These are phyloP conservation scores for Barnettozyma salicaria DNA, from an alignment of 805 yeast species.

Conservation along the genomic window DNA sequence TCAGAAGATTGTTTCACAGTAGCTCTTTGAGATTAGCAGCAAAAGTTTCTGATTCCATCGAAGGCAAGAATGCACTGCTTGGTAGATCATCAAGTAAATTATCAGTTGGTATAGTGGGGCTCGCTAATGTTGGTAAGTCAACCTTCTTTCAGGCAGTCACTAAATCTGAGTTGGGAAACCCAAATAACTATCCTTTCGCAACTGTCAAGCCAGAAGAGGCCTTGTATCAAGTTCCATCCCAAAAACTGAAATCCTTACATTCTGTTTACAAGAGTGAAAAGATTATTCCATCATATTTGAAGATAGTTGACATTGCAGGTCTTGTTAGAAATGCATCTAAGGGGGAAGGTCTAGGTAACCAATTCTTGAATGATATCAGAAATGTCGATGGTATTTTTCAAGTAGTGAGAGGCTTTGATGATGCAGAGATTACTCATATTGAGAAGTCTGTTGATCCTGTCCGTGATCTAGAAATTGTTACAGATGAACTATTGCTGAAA, in stretches of 20 bases:
- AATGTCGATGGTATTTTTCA: conserved; percentile 80
- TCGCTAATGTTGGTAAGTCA: conserved; percentile 77
- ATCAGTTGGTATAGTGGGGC: conserved; percentile 63
- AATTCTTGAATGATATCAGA: conserved; percentile 70
- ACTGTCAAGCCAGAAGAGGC: conserved; percentile 78
- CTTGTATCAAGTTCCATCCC: conserved; percentile 62
- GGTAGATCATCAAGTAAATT: conserved; percentile 26
- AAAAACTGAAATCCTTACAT: conserved; percentile 49
- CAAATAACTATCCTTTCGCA: conserved; percentile 79
- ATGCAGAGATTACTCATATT: conserved; percentile 71
- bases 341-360: conserved; percentile 82
- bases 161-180: conserved; percentile 59
- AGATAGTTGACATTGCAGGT: conserved; percentile 78
- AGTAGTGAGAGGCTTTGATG: conserved; percentile 69
- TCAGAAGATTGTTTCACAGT: conserved; percentile 12
- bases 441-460: conserved; percentile 69
- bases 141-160: conserved; percentile 80
- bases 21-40: conserved; percentile 13
- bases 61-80: conserved; percentile 16
- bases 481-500: conserved; percentile 70
- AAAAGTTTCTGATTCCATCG: conserved; percentile 9
- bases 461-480: conserved; percentile 68
- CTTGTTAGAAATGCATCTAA: conserved; percentile 75
- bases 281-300: conserved; percentile 61
- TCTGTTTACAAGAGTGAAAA: conserved; percentile 54